Base-by-base conservation (phyloP, 2,329 filamentous ascomycete species). In the Talaromyces sp. region DNA sequence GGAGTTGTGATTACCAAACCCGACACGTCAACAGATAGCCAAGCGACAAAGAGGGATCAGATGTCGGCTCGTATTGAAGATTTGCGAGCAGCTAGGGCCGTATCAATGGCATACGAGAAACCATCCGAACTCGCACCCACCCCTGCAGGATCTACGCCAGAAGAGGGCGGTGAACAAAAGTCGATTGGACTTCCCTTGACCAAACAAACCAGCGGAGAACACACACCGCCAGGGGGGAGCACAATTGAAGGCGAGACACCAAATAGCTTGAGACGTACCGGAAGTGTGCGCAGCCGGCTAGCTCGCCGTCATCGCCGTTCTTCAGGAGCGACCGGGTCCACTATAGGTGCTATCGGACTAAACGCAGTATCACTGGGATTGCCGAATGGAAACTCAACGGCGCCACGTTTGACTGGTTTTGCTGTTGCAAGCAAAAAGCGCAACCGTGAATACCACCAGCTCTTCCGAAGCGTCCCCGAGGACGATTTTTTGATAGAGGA, bases 401-500 rank as follows among this genome's bases (percentile, higher is more conserved):
- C 86, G 5, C 89, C 91, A 52, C 92, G 93, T 65, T 82, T 96
- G 65, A 96, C 94, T 4, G 95, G 95, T 0, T 99, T 99, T 73
- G 94, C 95, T 56, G 92, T 98, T 66, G 95, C 95, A 56, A 96
- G 91, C 73, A 96, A 96, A 75, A 97, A 95, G 79, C 87, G 96
- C 61, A 99, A 99, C 76, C 87, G 92, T 56, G 95, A 98, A 72
- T 99, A 98, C 70, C 95, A 99, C 75, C 85, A 85, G 63, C 79
- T 96, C 2, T 99, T 99, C 81, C 90, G 95, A 76, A 98, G 93
- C 73, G 95, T 99, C 0, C 95, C 96, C 0, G 94, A 98, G 67
- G 95, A 99, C 70, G 95, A 99, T 75, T 97, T 96, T 72, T 83
- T 99, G 30, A 98, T 99, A 66, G 95, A 99, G 73, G 95, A 99